Evolutionary conservation across 1,284 basidiomycete species (phyloP).

Genomic region (Malassezia globosa): DNA sequence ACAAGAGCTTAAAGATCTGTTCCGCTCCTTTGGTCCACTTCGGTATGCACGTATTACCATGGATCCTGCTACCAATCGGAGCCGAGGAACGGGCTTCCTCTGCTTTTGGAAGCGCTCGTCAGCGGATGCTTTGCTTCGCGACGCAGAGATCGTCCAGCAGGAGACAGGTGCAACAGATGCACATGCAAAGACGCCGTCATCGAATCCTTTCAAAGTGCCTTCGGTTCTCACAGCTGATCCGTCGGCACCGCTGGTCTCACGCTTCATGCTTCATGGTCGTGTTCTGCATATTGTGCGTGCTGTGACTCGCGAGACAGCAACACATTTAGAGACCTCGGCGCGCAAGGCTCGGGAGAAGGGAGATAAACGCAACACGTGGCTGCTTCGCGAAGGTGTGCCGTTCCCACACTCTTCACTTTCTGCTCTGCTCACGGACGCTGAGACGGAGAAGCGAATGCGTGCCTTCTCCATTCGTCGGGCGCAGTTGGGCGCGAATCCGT

Average conservation of each 20-base stretch:
- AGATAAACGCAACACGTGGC: slow-evolving; percentile 90
- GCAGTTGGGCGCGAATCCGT: slow-evolving; percentile 65
- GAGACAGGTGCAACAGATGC: slow-evolving; percentile 19
- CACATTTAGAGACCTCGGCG: slow-evolving; percentile 74
- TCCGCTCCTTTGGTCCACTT: slow-evolving; percentile 67
- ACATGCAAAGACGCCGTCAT: slow-evolving; percentile 5
- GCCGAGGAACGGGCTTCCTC: slow-evolving; percentile 87
- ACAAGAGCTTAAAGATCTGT: slow-evolving; percentile 38
- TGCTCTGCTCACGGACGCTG: slow-evolving; percentile 21
- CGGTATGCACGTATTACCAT: slow-evolving; percentile 86
- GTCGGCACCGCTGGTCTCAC: slow-evolving; percentile 68
- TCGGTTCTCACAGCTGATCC: slow-evolving; percentile 69
- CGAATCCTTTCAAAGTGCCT: slow-evolving; percentile 37
- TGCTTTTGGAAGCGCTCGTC: slow-evolving; percentile 93
- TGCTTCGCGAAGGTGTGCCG: slow-evolving; percentile 67
- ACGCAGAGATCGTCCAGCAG: slow-evolving; percentile 52
- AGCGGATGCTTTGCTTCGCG: slow-evolving; percentile 71
- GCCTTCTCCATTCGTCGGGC: slow-evolving; percentile 35
- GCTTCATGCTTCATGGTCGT: slow-evolving; percentile 78
- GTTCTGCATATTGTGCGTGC: slow-evolving; percentile 82
- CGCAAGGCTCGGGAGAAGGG: slow-evolving; percentile 66
- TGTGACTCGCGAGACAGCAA: slow-evolving; percentile 77
- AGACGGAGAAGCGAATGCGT: slow-evolving; percentile 34
- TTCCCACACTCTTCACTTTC: slow-evolving; percentile 34
- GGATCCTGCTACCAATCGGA: slow-evolving; percentile 70